These are phyloP conservation scores for Tricholoma flavovirens DNA, from an alignment of 768 basidiomycete genomes.

Conservation along the genomic window DNA sequence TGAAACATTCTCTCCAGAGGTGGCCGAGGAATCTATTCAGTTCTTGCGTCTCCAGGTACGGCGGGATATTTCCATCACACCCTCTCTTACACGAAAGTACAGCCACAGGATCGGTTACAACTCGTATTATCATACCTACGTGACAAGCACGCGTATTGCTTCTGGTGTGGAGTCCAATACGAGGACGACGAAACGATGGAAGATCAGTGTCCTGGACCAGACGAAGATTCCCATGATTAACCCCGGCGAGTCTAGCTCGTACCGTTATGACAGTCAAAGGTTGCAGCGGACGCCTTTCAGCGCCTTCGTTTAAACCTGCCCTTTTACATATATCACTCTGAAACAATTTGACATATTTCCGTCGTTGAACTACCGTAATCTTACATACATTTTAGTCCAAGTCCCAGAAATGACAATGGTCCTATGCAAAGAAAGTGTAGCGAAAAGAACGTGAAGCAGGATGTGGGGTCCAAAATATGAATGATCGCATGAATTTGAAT, in stretches of 20 bases:
- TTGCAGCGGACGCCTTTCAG: too few species aligned
- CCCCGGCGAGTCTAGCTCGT: neutral
- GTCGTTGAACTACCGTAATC: neutral
- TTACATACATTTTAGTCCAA: neutral
- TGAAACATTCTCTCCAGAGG: conserved; percentile 42
- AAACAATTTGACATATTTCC: neutral
- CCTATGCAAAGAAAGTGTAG: neutral
- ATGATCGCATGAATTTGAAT: neutral
- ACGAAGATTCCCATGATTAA: conserved; percentile 79
- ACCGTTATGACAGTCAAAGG: neutral
- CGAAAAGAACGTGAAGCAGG: neutral
- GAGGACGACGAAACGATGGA: conserved; percentile 53
- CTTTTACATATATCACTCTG: neutral
- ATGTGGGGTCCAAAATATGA: neutral
- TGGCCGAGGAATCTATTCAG: conserved; percentile 60
- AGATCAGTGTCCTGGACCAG: conserved; percentile 63
- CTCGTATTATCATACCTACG: conserved; percentile 72
- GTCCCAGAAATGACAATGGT: neutral
- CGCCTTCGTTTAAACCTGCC: too few species aligned
- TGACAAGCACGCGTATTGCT: conserved; percentile 68
- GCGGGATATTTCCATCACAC: conserved; percentile 6
- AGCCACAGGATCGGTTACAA: conserved; percentile 69
- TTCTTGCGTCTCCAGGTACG: conserved; percentile 64
- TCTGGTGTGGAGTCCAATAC: conserved; percentile 85
- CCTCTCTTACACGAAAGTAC: conserved; percentile 9